phyloP scores from a whole-genome alignment of 345 rosid species.

The Rhodamnia argentea region DNA sequence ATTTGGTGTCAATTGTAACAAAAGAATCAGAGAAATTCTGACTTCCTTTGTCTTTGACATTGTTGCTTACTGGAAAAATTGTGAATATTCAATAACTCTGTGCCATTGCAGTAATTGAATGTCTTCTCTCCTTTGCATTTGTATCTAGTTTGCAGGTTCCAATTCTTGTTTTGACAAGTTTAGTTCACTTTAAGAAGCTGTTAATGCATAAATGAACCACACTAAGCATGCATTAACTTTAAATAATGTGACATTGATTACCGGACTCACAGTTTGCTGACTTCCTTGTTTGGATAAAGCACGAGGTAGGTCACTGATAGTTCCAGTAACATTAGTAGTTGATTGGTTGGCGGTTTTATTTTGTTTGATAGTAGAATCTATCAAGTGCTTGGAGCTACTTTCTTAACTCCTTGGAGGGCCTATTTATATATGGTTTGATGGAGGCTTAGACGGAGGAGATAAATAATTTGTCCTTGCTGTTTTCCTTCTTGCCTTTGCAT shows the following conservation, averaged over 20 bases:
- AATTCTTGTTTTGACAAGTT: not conserved
- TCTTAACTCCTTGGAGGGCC: not conserved
- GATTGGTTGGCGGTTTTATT: not conserved
- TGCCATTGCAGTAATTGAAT: not conserved
- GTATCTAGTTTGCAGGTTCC: not conserved
- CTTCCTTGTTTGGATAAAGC: not conserved
- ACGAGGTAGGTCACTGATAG: not conserved
- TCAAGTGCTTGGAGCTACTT: not conserved
- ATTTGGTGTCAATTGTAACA: not conserved
- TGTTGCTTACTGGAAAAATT: not conserved
- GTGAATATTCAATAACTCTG: not conserved
- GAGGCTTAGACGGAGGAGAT: not conserved
- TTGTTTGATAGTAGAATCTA: not conserved
- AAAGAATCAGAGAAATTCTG: not conserved
- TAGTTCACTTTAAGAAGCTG: not conserved
- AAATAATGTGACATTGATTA: not conserved
- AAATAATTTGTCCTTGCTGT: not conserved
- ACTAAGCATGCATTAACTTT: not conserved
- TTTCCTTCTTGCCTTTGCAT: not conserved
- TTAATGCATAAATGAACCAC: not conserved
- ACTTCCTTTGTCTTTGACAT: not conserved
- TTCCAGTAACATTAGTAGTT: not conserved
- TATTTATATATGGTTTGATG: not conserved
- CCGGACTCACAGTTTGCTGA: not conserved
- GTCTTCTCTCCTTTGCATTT: not conserved